Conservation (phyloP, 495 filamentous ascomycete species). For the Penicillium herquei region DNA sequence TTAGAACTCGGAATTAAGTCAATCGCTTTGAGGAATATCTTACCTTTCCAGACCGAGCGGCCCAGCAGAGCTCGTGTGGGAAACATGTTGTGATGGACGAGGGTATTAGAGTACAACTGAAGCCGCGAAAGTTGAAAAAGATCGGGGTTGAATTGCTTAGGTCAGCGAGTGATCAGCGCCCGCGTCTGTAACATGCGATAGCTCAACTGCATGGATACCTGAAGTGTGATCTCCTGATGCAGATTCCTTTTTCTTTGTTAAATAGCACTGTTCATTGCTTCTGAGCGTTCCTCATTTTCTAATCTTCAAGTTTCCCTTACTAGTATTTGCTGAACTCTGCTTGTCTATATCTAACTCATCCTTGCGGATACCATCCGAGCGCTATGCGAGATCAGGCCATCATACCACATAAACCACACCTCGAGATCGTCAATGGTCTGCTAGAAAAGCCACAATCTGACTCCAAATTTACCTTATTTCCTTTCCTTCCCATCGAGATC, state of each 20-base stretch:
- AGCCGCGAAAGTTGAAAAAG: slow-evolving; percentile 21
- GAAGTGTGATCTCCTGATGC: neutral
- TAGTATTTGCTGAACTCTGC: no score
- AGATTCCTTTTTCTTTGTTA: no score
- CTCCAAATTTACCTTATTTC: neutral
- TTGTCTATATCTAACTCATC: neutral
- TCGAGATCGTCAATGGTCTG: neutral
- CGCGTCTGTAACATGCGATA: neutral
- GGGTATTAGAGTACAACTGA: neutral
- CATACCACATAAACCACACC: neutral
- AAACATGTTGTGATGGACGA: slow-evolving; percentile 48
- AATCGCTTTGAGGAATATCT: slow-evolving; percentile 5
- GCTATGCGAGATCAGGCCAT: neutral
- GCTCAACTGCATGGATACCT: neutral
- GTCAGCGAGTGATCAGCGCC: neutral
- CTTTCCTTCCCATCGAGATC: neutral
- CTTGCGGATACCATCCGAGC: neutral
- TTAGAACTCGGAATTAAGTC: neutral
- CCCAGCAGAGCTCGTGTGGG: slow-evolving; percentile 57
- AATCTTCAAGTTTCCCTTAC: no score
- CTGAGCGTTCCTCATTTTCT: no score
- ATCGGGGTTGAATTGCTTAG: slow-evolving; percentile 1
- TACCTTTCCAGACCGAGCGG: slow-evolving; percentile 79
- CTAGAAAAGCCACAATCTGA: neutral
- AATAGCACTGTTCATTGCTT: no score